Evolutionary conservation across 164 flowering plant genomes (phyloP).

Genomic region (Platanus orientalis): DNA sequence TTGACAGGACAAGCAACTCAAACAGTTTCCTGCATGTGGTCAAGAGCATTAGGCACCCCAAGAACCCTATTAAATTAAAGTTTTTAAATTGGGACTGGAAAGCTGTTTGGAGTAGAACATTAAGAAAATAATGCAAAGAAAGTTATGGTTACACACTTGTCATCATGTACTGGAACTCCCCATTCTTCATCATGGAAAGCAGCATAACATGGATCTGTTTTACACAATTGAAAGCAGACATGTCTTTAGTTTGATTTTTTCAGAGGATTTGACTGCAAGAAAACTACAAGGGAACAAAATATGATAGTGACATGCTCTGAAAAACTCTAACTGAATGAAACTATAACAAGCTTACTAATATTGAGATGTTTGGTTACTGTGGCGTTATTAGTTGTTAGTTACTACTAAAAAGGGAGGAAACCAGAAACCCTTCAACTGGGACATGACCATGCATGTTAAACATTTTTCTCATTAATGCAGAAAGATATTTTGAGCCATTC

Average conservation of each 20-base stretch:
- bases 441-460: too few relatives aligned
- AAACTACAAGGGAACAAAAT: too few relatives aligned
- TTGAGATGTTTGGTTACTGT: too few relatives aligned
- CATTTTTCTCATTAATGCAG: too few relatives aligned
- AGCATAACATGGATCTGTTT: slow-evolving; percentile 55
- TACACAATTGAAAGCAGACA: slow-evolving; percentile 15
- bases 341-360: too few relatives aligned
- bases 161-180: slow-evolving; percentile 83
- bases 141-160: slow-evolving; percentile 40
- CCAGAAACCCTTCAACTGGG: too few relatives aligned
- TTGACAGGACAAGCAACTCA: slow-evolving; percentile 56
- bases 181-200: slow-evolving; percentile 86
- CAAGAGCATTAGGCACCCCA: neutral
- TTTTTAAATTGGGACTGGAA: neutral
- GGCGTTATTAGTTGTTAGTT: too few relatives aligned
- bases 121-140: slow-evolving; percentile 1
- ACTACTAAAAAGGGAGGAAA: too few relatives aligned
- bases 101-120: neutral
- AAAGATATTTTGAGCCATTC: too few relatives aligned
- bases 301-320: too few relatives aligned
- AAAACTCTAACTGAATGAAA: too few relatives aligned
- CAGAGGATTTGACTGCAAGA: too few relatives aligned
- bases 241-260: slow-evolving; percentile 2
- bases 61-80: neutral
- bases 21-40: slow-evolving; percentile 48